Conservation (phyloP, 1,139 yeast species). For the Zygosaccharomyces sapae region DNA sequence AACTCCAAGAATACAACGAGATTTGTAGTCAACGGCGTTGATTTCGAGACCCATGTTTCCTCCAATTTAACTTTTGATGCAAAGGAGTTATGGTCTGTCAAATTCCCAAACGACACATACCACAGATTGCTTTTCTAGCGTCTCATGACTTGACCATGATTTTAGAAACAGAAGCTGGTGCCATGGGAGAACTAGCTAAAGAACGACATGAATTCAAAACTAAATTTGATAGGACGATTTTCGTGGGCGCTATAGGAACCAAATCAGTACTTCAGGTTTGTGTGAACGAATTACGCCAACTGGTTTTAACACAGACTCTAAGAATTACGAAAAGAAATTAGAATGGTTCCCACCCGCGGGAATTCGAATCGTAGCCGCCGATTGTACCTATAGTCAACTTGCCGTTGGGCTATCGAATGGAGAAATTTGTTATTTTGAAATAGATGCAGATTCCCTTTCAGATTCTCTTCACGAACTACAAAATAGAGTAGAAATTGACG, state of each 20-base stretch:
- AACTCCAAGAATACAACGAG: conserved; percentile 34
- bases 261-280: conserved; percentile 69
- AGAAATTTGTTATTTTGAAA: conserved; percentile 79
- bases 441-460: conserved; percentile 44
- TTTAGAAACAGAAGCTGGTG: conserved; percentile 37
- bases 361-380: conserved; percentile 53
- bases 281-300: conserved; percentile 65
- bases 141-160: conserved; percentile 27
- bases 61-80: conserved; percentile 29
- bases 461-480: conserved; percentile 71
- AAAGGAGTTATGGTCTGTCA: conserved; percentile 30
- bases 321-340: conserved; percentile 29
- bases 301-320: conserved; percentile 38
- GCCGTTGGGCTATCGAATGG: conserved; percentile 67
- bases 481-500: conserved; percentile 53
- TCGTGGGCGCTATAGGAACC: conserved; percentile 65
- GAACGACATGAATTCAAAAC: conserved; percentile 51
- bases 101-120: conserved; percentile 44
- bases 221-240: conserved; percentile 56
- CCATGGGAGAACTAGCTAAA: conserved; percentile 67
- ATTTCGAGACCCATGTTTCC: conserved; percentile 24
- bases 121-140: conserved; percentile 41
- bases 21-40: conserved; percentile 26
- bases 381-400: conserved; percentile 65
- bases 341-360: conserved; percentile 91